Evolutionary conservation across 352 stramenopile genomes (phyloP).

Genomic region (Lagenidium sp.): DNA sequence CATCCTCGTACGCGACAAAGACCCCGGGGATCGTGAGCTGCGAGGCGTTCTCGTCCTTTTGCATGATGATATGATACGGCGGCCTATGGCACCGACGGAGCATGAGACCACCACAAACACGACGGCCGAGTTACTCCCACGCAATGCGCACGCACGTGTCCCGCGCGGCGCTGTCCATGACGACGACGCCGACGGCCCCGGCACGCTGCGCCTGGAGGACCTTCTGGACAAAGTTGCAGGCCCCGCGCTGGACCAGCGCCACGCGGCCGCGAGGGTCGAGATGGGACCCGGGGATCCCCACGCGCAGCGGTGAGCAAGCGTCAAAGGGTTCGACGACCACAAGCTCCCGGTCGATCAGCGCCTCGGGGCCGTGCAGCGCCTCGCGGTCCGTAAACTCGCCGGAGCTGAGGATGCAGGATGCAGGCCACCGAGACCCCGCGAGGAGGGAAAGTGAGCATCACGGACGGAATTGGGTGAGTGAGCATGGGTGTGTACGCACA

Average conservation of each 20-base stretch:
- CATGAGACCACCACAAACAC: neutral
- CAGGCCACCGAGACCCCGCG: neutral
- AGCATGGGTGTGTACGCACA: too few species aligned
- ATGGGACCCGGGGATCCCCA: too few species aligned
- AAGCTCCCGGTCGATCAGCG: slow-evolving; percentile 24
- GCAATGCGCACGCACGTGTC: slow-evolving; percentile 30
- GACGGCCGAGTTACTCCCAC: neutral
- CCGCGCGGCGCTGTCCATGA: slow-evolving; percentile 56
- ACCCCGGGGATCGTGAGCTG: slow-evolving; percentile 55
- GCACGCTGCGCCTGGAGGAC: slow-evolving; percentile 45
- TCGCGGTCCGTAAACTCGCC: slow-evolving; percentile 67
- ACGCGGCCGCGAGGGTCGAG: too few species aligned
- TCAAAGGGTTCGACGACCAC: slow-evolving; percentile 22
- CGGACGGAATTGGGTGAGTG: too few species aligned
- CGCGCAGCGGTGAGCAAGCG: too few species aligned
- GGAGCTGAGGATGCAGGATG: slow-evolving; percentile 19
- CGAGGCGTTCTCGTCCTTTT: slow-evolving; percentile 65
- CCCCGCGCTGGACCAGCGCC: slow-evolving; percentile 65
- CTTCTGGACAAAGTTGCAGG: slow-evolving; percentile 54
- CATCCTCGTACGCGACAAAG: slow-evolving; percentile 61
- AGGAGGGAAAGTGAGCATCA: neutral
- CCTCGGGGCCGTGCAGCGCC: slow-evolving; percentile 22
- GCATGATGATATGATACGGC: slow-evolving; percentile 81
- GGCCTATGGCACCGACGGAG: too few species aligned
- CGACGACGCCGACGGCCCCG: slow-evolving; percentile 52